Conservation (phyloP, 345 rosid genomes). For the Citropsis articulata region DNA sequence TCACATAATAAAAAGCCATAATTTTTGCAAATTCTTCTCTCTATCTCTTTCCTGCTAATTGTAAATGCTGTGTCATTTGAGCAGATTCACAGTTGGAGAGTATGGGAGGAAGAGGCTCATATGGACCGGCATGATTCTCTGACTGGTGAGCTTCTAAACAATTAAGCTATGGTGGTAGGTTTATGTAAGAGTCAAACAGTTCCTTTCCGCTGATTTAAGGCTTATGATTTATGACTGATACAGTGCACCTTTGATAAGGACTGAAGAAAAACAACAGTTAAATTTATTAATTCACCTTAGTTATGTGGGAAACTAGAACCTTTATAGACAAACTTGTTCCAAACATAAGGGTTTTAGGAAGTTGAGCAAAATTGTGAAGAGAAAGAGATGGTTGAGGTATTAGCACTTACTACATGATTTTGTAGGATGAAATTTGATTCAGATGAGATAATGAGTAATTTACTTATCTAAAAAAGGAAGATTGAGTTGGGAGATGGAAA, state of each 20-base stretch:
- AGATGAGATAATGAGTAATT: background rate
- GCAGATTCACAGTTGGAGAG: constrained; percentile 93
- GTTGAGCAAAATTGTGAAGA: background rate
- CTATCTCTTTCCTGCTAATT: constrained; percentile 3
- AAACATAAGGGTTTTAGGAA: background rate
- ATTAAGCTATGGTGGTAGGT: background rate
- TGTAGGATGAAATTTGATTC: background rate
- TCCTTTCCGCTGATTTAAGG: constrained; percentile 1
- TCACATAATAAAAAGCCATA: background rate
- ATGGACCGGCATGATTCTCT: constrained; percentile 53
- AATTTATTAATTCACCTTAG: background rate
- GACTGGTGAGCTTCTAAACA: constrained; percentile 48
- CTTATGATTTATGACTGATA: constrained; percentile 1
- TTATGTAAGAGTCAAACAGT: background rate
- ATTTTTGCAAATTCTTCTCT: background rate
- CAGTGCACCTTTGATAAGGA: background rate
- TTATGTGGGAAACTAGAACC: background rate
- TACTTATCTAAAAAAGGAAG: background rate
- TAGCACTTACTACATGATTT: background rate
- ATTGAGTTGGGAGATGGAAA: background rate
- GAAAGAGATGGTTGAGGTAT: background rate
- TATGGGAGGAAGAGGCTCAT: constrained; percentile 87
- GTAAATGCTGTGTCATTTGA: constrained; percentile 19
- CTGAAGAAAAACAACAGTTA: too few relatives aligned
- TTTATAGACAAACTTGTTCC: background rate